Evolutionary conservation across 73 alveolate species (phyloP), one percentile per base, ranked within the genome.

Genomic region (Symbiodinium natans): DNA sequence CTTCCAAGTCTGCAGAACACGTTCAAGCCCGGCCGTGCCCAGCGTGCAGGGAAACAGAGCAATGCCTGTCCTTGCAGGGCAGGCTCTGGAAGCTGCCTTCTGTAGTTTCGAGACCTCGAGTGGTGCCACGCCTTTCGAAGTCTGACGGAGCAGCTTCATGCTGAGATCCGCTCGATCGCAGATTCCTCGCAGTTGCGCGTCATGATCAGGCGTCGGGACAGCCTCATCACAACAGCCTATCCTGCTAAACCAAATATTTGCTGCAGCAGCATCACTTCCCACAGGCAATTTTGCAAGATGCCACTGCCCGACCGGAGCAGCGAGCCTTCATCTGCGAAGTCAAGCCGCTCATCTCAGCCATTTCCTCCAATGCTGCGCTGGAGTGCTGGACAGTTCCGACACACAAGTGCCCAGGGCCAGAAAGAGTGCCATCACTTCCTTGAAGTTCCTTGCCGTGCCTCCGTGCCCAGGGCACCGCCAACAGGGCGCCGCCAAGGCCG

Each of bases 401-500:
- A 4, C 34, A 27, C 34, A 27, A 23, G 82, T 17, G 17, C 29
- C 36, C 31, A 63, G 36, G 31, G 23, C 82, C 0, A 63, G 36
- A 9, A 13, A 23, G 36, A 63, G 82, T 17, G 11, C 23, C 63
- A 48, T 48, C 82, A 46, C 83, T 31, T 41, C 41, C 59, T 38
- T 41, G 27, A 27, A 54, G 93, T 52, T 77, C 40, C 83, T 33
- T 68, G 82, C 54, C 36, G 23, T 39, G 93, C 83, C 54, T 86
- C 93, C 41, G 83, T 36, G 25, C 93, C 83, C 93, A 86, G 83
- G 39, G 93, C 83, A 9, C 59, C 56, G 40, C 54, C 54, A 41
- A 86, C 93, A 39, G 93, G 93, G 7, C 82, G 82, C n/a, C 93
- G 93, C 93, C 93, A 86, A 46, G 83, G 82, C n/a, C 59, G 83